Evolutionary conservation across 805 yeast genomes (phyloP), one percentile per base, ranked within the genome.

Genomic region (Hanseniaspora guilliermondii): DNA sequence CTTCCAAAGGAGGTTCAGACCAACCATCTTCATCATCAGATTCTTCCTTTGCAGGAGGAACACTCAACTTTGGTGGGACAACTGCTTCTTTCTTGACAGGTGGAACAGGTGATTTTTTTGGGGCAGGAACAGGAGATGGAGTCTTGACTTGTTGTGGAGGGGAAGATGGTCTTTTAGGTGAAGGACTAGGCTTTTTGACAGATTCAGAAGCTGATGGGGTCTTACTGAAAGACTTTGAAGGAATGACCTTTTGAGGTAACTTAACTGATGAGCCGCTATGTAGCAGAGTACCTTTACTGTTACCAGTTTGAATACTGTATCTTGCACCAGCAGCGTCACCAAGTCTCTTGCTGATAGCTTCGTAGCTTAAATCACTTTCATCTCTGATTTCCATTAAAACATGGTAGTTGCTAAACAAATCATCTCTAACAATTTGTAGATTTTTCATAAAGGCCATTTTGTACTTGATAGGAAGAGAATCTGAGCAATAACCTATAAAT

Each of bases 351-450:
- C 87, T 67, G 56, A 93, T 77, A 57, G 85, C 94, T 25, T 75
- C 75, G 44, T 85, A 84, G 61, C 87, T 85, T 65, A 94, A 75
- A 67, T 93, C 98, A 64, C 88, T 96, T 42, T 78, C 73, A 64
- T 87, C 95, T 70, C 97, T 81, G n/a, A 97, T 97, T 48, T 96
- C 88, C 60, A 93, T 82, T 69, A 93, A 97, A 53, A 93, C 89
- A 66, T 93, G 98, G 70, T 91, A 93, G 47, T 95, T 95, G 60
- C 75, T 75, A 63, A 85, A 74, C 21, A 79, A 73, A 56, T 75
- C 79, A 48, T 65, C 65, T 27, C 88, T 78, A 21, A 85, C 85
- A 40, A 82, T 85, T 40, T 86, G 87, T 60, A 84, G 82, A 67
- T 85, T 85, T 57, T 79, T 70, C 27, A 91, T 88, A 69, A 82